Evolutionary conservation across 2,329 filamentous ascomycete species (phyloP).

Genomic region (Chrysoporthe austroafricana): DNA sequence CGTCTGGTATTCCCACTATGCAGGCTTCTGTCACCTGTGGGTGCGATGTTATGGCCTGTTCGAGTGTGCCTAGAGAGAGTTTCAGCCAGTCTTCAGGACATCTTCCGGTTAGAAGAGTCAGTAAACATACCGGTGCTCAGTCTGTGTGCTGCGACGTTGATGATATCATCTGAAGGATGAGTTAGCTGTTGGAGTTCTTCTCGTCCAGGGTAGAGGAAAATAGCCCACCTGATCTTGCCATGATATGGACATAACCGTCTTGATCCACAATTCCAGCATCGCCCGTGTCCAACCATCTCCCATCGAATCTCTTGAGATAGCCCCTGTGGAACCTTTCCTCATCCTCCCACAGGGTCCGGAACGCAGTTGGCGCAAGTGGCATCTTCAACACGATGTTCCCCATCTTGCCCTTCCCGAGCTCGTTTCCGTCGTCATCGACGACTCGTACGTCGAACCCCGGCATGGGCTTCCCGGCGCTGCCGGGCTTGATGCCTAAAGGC

Average conservation of each 20-base stretch:
- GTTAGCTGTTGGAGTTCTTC: slow-evolving; percentile 5
- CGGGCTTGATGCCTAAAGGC: slow-evolving; percentile 72
- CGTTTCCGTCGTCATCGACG: slow-evolving; percentile 78
- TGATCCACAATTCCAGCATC: slow-evolving; percentile 86
- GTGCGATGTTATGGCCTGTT: slow-evolving; percentile 87
- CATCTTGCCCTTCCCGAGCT: slow-evolving; percentile 74
- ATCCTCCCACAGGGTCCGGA: slow-evolving; percentile 85
- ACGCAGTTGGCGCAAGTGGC: slow-evolving; percentile 83
- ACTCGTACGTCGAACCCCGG: slow-evolving; percentile 87
- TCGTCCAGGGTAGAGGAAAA: slow-evolving; percentile 45
- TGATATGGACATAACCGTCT: slow-evolving; percentile 69
- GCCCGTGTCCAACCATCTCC: slow-evolving; percentile 87
- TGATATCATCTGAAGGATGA: slow-evolving; percentile 70
- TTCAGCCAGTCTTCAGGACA: slow-evolving; percentile 16
- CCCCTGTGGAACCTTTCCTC: slow-evolving; percentile 83
- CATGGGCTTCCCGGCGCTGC: slow-evolving; percentile 88
- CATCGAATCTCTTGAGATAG: slow-evolving; percentile 81
- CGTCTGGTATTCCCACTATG: slow-evolving; percentile 83
- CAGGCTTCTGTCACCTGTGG: slow-evolving; percentile 80
- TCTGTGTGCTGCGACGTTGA: slow-evolving; percentile 93
- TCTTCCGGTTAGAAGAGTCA: neutral
- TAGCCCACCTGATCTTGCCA: slow-evolving; percentile 57
- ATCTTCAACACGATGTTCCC: slow-evolving; percentile 88
- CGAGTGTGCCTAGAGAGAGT: slow-evolving; percentile 71
- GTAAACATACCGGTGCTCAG: slow-evolving; percentile 74